Conservation (phyloP, 441 rosid species). For the Adansonia madagascariensis region DNA sequence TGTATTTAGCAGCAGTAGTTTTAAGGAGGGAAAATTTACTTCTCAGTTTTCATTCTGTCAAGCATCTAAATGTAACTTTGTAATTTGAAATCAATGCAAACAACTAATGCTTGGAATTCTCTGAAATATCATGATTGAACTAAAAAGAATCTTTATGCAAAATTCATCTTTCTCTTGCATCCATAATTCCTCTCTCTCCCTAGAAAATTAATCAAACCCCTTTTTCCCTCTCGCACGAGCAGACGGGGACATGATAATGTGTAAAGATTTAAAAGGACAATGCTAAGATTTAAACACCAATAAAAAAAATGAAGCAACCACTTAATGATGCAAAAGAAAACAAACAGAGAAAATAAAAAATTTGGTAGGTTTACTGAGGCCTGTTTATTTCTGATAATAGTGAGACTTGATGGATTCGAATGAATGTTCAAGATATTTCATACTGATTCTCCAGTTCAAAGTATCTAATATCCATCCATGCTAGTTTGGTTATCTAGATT, state of each 20-base stretch:
- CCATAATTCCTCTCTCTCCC: no score
- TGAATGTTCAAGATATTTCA: neutral
- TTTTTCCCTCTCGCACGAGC: no score
- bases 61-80: neutral
- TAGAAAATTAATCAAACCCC: no score
- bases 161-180: no score
- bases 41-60: neutral
- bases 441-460: neutral
- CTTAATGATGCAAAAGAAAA: slow-evolving; percentile 16
- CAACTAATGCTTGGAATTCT: neutral
- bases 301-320: slow-evolving; percentile 4
- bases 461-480: neutral
- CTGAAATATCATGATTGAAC: neutral
- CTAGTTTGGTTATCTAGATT: no score
- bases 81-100: slow-evolving; percentile 1
- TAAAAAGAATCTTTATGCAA: no score
- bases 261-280: slow-evolving; percentile 17
- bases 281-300: neutral
- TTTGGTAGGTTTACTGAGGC: slow-evolving; percentile 23
- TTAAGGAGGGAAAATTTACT: neutral
- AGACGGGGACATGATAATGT: no score
- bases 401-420: no score
- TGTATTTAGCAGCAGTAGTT: neutral
- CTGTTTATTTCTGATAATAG: slow-evolving; percentile 21
- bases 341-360: slow-evolving; percentile 22